Conservation (phyloP, 2,329 filamentous ascomycete genomes). For the Neurospora sp. region DNA sequence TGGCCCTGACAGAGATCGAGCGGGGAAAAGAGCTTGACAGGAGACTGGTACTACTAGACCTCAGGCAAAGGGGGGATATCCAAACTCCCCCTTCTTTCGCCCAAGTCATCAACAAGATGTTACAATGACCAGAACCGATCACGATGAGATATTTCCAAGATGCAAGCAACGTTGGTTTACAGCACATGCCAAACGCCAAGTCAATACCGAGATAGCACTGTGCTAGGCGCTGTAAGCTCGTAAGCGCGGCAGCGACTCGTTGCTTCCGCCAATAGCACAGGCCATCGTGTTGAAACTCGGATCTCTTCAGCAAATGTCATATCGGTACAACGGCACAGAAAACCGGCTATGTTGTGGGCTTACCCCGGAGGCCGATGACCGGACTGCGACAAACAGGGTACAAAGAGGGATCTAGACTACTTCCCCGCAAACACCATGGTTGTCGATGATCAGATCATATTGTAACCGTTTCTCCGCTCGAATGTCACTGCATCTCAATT, state of each 20-base stretch:
- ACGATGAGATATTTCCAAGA: neutral
- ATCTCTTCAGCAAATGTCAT: no score
- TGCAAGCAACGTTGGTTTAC: neutral
- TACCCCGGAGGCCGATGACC: neutral
- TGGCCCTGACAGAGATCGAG: neutral
- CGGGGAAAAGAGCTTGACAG: neutral
- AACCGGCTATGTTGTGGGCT: neutral
- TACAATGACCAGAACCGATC: neutral
- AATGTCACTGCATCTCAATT: neutral
- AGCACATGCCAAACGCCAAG: neutral
- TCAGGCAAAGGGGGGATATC: neutral
- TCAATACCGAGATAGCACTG: neutral
- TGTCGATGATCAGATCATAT: no score
- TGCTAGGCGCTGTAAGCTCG: neutral
- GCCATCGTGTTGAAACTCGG: no score
- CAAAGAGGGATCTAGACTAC: neutral
- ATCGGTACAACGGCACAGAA: no score
- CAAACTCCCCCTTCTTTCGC: neutral
- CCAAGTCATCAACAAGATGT: neutral
- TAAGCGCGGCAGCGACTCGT: neutral
- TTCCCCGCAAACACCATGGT: no score
- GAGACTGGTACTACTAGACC: neutral
- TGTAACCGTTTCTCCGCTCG: no score
- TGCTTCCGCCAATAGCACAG: no score
- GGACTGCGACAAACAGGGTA: no score